Conservation (phyloP, 805 yeast genomes). For the Lachancea dasiensis region DNA sequence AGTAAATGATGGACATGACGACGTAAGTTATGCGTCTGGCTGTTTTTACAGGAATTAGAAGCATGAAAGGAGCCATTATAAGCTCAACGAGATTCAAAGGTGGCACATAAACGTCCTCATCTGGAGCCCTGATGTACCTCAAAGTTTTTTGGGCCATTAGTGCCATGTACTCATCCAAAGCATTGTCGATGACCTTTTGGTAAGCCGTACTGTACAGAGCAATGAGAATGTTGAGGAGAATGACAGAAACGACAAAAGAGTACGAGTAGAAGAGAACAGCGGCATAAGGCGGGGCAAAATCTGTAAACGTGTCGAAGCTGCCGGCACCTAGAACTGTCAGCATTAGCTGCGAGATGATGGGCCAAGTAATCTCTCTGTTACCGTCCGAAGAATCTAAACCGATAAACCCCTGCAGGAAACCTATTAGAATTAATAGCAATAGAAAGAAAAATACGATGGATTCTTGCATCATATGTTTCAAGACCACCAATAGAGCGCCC, state of each 20-base stretch:
- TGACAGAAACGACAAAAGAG: constrained; percentile 67
- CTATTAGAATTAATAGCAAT: constrained; percentile 61
- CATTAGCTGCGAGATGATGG: constrained; percentile 57
- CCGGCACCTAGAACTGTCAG: constrained; percentile 73
- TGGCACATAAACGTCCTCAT: constrained; percentile 76
- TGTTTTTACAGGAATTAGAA: constrained; percentile 31
- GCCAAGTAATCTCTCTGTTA: constrained; percentile 61
- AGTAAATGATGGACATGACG: constrained; percentile 60
- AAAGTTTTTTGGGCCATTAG: constrained; percentile 78
- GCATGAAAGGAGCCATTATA: constrained; percentile 40
- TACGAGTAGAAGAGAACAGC: constrained; percentile 70
- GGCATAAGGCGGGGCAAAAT: constrained; percentile 82
- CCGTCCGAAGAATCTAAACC: constrained; percentile 90
- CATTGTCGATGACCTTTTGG: constrained; percentile 71
- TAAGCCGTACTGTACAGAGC: constrained; percentile 85
- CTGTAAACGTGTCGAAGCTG: constrained; percentile 59
- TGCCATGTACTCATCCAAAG: constrained; percentile 80
- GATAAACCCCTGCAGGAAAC: constrained; percentile 80
- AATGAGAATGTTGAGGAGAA: constrained; percentile 74
- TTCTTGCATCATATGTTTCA: constrained; percentile 82
- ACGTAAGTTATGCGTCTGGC: constrained; percentile 41
- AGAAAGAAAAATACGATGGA: constrained; percentile 76
- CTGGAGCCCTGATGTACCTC: constrained; percentile 83
- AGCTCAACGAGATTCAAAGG: constrained; percentile 75
- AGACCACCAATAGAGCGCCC: constrained; percentile 83